These are phyloP conservation scores for Malassezia nana DNA, from an alignment of 1,284 basidiomycete species.

Conservation along the genomic window DNA sequence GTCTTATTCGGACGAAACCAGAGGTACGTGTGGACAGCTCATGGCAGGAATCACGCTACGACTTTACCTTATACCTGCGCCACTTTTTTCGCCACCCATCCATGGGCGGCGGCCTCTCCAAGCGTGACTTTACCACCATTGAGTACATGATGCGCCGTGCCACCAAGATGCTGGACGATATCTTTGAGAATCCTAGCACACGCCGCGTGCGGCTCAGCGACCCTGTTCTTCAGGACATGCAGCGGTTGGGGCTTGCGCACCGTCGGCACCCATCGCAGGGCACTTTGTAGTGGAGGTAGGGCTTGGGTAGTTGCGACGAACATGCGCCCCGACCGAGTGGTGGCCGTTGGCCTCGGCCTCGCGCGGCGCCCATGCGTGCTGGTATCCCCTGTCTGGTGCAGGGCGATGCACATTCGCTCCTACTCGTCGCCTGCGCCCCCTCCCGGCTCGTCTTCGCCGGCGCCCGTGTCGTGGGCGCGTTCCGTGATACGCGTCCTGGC, in stretches of 20 bases:
- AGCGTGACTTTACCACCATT: constrained; percentile 40
- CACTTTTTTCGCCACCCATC: constrained; percentile 43
- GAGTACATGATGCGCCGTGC: constrained; percentile 44
- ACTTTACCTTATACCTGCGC: constrained; percentile 43
- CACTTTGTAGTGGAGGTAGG: neutral
- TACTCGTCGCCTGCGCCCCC: neutral
- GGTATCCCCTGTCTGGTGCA: neutral
- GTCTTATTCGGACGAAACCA: constrained; percentile 16
- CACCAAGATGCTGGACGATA: constrained; percentile 30
- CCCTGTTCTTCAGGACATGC: constrained; percentile 13
- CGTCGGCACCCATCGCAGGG: neutral
- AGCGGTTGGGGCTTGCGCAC: constrained; percentile 1
- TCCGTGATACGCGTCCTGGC: constrained; percentile 31
- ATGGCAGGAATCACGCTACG: constrained; percentile 27
- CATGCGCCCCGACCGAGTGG: neutral
- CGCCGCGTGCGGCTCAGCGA: constrained; percentile 32
- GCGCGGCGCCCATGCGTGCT: neutral
- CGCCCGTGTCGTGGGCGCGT: neutral
- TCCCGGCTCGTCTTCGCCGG: too few relatives aligned
- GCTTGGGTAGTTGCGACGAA: neutral
- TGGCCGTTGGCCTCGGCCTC: neutral
- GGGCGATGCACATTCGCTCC: neutral
- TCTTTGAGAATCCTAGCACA: constrained; percentile 32
- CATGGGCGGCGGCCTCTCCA: constrained; percentile 34
- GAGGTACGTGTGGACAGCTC: constrained; percentile 9